Base-by-base conservation (phyloP, 2,329 filamentous ascomycete genomes). In the Nectriaceae sp. region DNA sequence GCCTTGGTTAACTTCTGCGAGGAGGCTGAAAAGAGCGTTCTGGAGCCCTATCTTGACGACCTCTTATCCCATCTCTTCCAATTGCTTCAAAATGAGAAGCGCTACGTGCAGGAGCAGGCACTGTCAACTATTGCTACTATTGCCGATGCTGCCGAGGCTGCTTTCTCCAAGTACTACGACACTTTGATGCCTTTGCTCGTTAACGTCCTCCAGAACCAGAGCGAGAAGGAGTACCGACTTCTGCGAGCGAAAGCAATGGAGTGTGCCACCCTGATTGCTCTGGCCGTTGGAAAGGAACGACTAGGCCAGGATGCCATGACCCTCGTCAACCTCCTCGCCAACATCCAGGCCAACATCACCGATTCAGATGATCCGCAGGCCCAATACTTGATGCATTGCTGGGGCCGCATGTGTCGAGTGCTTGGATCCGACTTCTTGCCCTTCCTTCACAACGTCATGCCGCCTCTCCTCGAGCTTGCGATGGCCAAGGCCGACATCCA, bases 1-100 rank as follows among this genome's bases (percentile, higher is more conserved):
- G 94, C 94, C 5, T 80, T 99, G 11, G 94, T 99, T 65, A 99
- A 99, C 75, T 99, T 99, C 70, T 99, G 94, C 69, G 94, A 99
- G 69, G 94, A 97, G 72, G 93, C 94, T 1, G 93, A 99, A 70
- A 96, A 96, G 74, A 82, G 82, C 46, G 88, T 90, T 18, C 78
- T 99, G 15, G 92, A 96, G 69, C 93, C 94, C 11, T 97, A 97
- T 66, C 84, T 99, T 10, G 93, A 95, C 64, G 83, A 91, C 55
- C 80, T 99, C 5, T 76, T 99, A 20, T 88, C 83, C 31, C 88
- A 93, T 56, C 80, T 99, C 11, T 89, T 97, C 71, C 85, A 88
- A 62, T 82, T 99, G 16, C 79, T 99, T 39, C 89, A 92, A 63
- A 96, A 89, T 66, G 86, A 90, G 47, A 96, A 97, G 76, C 87